These are phyloP conservation scores for Neurospora cerealis DNA, from an alignment of 495 filamentous ascomycete genomes.

Conservation along the genomic window DNA sequence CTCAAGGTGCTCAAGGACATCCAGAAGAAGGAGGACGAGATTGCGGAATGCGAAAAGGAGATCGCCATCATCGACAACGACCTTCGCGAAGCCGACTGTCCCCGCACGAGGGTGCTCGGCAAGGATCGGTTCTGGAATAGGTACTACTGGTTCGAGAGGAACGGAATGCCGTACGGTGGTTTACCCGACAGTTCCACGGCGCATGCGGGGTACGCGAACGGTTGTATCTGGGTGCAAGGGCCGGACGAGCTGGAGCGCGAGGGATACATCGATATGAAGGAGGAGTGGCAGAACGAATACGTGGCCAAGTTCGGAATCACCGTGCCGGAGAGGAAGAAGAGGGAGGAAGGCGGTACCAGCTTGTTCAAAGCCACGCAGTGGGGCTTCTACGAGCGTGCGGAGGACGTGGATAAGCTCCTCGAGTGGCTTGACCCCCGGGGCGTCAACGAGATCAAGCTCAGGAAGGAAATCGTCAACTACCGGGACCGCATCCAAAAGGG, in stretches of 20 bases:
- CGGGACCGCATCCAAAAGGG: constrained; percentile 65
- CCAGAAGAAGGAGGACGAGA: constrained; percentile 67
- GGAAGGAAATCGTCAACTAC: constrained; percentile 73
- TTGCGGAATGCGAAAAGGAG: constrained; percentile 71
- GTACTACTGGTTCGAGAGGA: constrained; percentile 98
- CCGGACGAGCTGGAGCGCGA: constrained; percentile 81
- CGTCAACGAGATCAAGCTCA: constrained; percentile 68
- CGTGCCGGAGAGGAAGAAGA: constrained; percentile 72
- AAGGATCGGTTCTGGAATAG: constrained; percentile 96
- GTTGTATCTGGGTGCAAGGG: constrained; percentile 90
- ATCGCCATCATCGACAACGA: constrained; percentile 82
- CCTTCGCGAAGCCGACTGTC: constrained; percentile 84
- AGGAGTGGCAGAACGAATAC: constrained; percentile 55
- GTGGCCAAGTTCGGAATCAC: constrained; percentile 62
- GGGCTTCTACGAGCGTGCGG: constrained; percentile 80
- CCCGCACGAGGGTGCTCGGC: constrained; percentile 77
- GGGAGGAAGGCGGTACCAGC: constrained; percentile 75
- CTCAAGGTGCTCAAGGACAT: constrained; percentile 81
- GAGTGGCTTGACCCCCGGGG: constrained; percentile 83
- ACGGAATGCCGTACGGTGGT: constrained; percentile 93
- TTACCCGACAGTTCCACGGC: constrained; percentile 82
- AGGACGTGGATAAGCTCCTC: constrained; percentile 65
- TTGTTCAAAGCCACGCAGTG: constrained; percentile 72
- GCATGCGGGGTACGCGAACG: constrained; percentile 81
- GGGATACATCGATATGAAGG: constrained; percentile 63